Evolutionary conservation across 2,329 filamentous ascomycete genomes (phyloP), one percentile per base, ranked within the genome.

Genomic region (Alternaria sp.): DNA sequence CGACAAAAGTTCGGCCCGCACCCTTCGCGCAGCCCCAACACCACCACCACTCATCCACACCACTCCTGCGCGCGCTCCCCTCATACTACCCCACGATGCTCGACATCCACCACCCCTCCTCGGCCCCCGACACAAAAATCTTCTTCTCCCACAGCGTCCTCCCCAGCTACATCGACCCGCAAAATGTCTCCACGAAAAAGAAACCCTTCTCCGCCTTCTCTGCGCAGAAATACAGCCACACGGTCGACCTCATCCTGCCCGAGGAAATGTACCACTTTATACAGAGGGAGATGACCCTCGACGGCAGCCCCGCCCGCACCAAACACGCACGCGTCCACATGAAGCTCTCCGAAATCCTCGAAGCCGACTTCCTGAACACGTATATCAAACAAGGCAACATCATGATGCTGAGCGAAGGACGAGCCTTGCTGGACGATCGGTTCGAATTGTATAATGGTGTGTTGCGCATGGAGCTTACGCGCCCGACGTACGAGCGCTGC

Each of bases 341-440:
- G 86, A 87, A 88, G 4, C 84, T 97, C 10, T 85, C 85, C 9
- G 89, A 93, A 62, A 76, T 98, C 6, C 77, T 98, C 1, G 85
- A 91, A 32, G 87, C 88, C 1, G 87, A 89, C 0, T 97, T 97
- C 72, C 93, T 97, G 73, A 90, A 87, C n/a, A 84, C 89, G 46
- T 94, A 96, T 75, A 90, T 98, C 69, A 97, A 97, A 3, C 62
- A 62, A 93, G 93, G 93, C 6, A 90, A 93, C 74, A 83, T 96
- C 52, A 79, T 92, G 69, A 92, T 98, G 91, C 85, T 97, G 3
- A 97, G 94, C 0, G 88, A 94, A 77, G 93, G 93, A 12, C 86
- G 86, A 30, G 83, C 86, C 8, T 89, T 88, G 3, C 85, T 90
- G 3, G 91, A 94, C 72, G 92, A 91, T 70, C 84, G 90, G 3